Percentiles rank a stretch among this genome's conserved stretches.
Evolutionary conservation across 192 early-diverging fungal species (phyloP).

Genomic region (Coemansia asiatica): DNA sequence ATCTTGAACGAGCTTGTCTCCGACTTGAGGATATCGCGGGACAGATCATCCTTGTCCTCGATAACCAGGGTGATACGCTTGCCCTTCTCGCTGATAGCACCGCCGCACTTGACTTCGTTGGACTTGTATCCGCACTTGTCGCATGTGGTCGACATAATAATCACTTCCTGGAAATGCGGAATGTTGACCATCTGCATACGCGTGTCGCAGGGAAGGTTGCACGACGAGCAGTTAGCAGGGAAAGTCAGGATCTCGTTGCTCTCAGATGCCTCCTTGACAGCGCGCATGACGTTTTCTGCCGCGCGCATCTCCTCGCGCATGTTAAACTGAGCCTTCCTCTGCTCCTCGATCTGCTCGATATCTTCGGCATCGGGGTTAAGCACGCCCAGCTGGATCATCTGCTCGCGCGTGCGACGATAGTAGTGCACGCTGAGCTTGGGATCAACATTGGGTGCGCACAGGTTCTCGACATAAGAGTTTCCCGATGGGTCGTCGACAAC

Average conservation of each 20-base stretch:
- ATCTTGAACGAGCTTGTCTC: constrained; percentile 90
- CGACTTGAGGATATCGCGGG: constrained; percentile 90
- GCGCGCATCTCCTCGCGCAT: constrained; percentile 49
- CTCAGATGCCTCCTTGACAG: constrained; percentile 59
- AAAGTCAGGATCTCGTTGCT: constrained; percentile 77
- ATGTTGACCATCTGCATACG: constrained; percentile 91
- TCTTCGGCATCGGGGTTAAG: constrained; percentile 60
- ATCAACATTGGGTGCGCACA: constrained; percentile 72
- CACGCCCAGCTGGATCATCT: constrained; percentile 76
- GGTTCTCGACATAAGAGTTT: constrained; percentile 90
- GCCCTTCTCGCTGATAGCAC: constrained; percentile 75
- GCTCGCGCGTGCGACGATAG: constrained; percentile 75
- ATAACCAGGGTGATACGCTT: constrained; percentile 80
- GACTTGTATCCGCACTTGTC: constrained; percentile 91
- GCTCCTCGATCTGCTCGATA: constrained; percentile 27
- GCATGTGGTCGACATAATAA: constrained; percentile 93
- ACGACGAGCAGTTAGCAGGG: constrained; percentile 82
- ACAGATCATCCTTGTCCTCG: constrained; percentile 83
- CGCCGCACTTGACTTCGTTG: constrained; percentile 96
- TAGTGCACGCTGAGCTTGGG: constrained; percentile 66
- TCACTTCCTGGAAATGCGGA: constrained; percentile 94
- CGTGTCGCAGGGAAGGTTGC: constrained; percentile 75
- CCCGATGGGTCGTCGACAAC: constrained; percentile 87
- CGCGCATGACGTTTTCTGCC: constrained; percentile 28
- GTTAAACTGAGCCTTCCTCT: constrained; percentile 16